Percentiles rank a stretch among this genome's conserved stretches.
These are phyloP conservation scores for Pulveroboletus frians DNA, from an alignment of 768 basidiomycete species.

Conservation along the genomic window DNA sequence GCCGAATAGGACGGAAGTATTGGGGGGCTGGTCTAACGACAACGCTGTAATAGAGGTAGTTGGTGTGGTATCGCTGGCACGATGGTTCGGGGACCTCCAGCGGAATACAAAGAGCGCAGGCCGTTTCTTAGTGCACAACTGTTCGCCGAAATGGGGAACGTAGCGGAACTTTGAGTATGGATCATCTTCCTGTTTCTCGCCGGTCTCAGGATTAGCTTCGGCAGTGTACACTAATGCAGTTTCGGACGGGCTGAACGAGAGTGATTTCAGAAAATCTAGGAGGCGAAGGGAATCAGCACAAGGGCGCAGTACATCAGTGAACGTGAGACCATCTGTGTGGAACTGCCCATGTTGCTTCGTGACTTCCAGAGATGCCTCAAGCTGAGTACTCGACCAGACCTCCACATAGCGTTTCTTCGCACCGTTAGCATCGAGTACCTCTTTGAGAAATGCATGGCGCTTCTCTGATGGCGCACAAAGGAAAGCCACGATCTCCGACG, in stretches of 20 bases:
- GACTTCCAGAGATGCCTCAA: conserved; percentile 50
- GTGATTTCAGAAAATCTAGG: conserved; percentile 47
- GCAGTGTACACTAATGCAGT: conserved; percentile 54
- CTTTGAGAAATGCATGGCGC: conserved; percentile 44
- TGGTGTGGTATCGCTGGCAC: conserved; percentile 3
- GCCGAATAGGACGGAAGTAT: conserved; percentile 40
- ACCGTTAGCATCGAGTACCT: conserved; percentile 21
- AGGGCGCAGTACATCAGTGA: not conserved
- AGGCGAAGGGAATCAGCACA: not conserved
- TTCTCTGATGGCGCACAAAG: conserved; percentile 38
- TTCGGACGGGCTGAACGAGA: conserved; percentile 53
- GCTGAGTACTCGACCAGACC: conserved; percentile 44
- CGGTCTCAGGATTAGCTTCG: conserved; percentile 39
- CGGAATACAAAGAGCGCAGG: conserved; percentile 52
- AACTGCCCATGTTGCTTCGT: conserved; percentile 55
- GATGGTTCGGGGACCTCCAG: conserved; percentile 32
- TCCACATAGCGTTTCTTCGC: conserved; percentile 51
- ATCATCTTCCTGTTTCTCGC: conserved; percentile 20
- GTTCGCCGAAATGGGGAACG: conserved; percentile 60
- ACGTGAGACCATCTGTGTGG: conserved; percentile 51
- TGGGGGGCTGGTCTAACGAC: conserved; percentile 6
- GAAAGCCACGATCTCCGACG: conserved; percentile 38
- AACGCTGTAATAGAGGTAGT: conserved; percentile 11
- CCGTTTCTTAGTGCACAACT: conserved; percentile 44
- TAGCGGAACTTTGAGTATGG: conserved; percentile 45